Percentiles rank a stretch among this genome's conserved stretches.
Conservation (phyloP, 2,329 filamentous ascomycete species). For the Epichloe elymi region DNA sequence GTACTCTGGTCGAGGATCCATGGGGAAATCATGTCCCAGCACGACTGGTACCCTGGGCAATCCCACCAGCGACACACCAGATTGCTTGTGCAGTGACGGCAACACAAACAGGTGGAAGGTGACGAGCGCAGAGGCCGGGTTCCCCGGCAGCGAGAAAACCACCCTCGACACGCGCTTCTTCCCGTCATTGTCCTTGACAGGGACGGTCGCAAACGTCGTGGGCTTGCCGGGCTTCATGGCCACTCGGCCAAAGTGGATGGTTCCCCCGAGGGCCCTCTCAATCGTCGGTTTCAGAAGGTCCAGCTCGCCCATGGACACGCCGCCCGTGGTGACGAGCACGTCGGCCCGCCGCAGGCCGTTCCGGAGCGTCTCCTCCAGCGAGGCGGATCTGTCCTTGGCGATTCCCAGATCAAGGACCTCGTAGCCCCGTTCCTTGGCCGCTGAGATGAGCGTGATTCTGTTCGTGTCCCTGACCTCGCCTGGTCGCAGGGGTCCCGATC, state of each 20-base stretch:
- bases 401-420: conserved; percentile 78
- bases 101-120: conserved; percentile 92
- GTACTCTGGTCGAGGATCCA: conserved; percentile 78
- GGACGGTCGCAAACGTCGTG: conserved; percentile 87
- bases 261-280: conserved; percentile 82
- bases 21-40: conserved; percentile 56
- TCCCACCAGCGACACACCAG: conserved; percentile 54
- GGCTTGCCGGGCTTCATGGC: conserved; percentile 98
- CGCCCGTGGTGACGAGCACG: conserved; percentile 80
- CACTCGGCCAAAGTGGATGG: conserved; percentile 91
- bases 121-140: conserved; percentile 84
- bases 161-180: conserved; percentile 48
- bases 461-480: conserved; percentile 94
- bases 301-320: conserved; percentile 95
- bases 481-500: conserved; percentile 46
- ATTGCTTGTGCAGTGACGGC: conserved; percentile 66
- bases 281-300: conserved; percentile 95
- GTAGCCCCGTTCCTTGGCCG: conserved; percentile 61
- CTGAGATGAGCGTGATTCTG: conserved; percentile 72
- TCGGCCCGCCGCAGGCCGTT: conserved; percentile 62
- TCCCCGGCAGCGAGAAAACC: conserved; percentile 85
- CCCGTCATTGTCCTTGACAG: conserved; percentile 46
- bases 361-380: conserved; percentile 66
- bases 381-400: conserved; percentile 57
- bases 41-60: conserved; percentile 59